Evolutionary conservation across 2,329 filamentous ascomycete species (phyloP), one percentile per base, ranked within the genome.

Genomic region (Teratosphaeria zuluensis): DNA sequence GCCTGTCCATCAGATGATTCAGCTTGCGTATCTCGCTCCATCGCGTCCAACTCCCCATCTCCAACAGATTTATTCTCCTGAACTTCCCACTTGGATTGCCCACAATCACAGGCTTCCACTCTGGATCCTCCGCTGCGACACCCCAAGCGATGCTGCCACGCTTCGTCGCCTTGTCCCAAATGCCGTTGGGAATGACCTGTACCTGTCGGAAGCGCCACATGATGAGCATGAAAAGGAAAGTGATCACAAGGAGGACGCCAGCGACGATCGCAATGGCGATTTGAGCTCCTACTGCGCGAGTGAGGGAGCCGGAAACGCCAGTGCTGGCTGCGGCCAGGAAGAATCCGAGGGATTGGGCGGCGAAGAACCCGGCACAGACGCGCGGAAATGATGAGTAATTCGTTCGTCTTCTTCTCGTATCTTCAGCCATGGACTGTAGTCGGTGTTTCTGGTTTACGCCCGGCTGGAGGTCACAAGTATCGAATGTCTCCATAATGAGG

Each of bases 301-400:
- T 87, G 61, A 86, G 80, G 53, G 79, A 76, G n/a, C 88, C 87
- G 6, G 87, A 87, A 16, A 89, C 77, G 9, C 81, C 84, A 1
- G 86, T 89, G 4, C 86, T 82, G 0, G 81, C 81, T 0, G 87
- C 87, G 0, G 87, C 87, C 54, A 89, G 77, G 24, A 88, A 69
- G 69, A 89, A 91, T 1, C 83, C 85, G 35, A 90, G 72, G 1
- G 81, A 80, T 67, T 92, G 88, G n/a, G 83, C 82, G 8, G 84
- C 78, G 31, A 87, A 87, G 68, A 89, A 85, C 0, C 84, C 89
- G 6, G 88, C 86, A 19, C 80, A 84, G 8, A 91, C 84, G 46
- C 88, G 81, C 6, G 89, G 89, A 63, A 89, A 90, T 0, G 84
- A 86, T 0, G 87, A 89, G 74, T 89, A 91, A 68, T 89, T 89